Evolutionary conservation across 176 grass and related monocot genomes (phyloP), one percentile per base, ranked within the genome.

Genomic region (Areca catechu): DNA sequence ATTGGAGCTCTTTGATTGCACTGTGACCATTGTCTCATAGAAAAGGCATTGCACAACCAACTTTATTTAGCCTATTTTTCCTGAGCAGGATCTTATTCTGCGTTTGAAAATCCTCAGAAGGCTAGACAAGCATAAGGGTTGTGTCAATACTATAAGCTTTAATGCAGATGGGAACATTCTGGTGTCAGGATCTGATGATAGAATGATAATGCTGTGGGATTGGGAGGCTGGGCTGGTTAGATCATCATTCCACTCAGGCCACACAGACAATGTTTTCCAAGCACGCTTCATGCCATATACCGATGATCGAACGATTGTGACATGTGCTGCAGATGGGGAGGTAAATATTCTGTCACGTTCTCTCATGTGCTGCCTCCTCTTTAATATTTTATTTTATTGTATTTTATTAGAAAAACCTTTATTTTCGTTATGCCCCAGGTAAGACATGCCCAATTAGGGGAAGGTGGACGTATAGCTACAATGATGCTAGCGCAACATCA

Each of bases 281-380:
- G 86, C 86, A 1, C 79, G 63, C 62, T 96, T 96, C 77, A 90
- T 96, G 82, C 86, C 83, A 21, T 78, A 70, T 61, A 83, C 71
- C 0, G 61, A 63, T 58, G 86, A 90, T 19, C 52, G 58, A 16
- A 87, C 79, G 58, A 77, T 95, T 15, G 56, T 95, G 50, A 79
- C 91, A 0, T 86, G 74, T 62, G 72, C 68, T 48, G 74, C 64
- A 57, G 83, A 87, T 62, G 80, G 86, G 5, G 68, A 95, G 83
- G 91, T 86, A 78, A 67, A 49, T 55, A n/a, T n/a, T n/a, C n/a
- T 43, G 9, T 43, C 34, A 43, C 34, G 2, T 29, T 10, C 19
- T 62, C 16, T 5, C 30, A 53, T 37, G 7, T 66, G 10, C 9
- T 18, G 50, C 25, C 57, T 50, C 16, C 14, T 30, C 56, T 70